A percentile compares a stretch with the other conserved stretches of the same genome.
Conservation (phyloP, 2,329 filamentous ascomycete genomes). For the Talaromyces pinophilus region DNA sequence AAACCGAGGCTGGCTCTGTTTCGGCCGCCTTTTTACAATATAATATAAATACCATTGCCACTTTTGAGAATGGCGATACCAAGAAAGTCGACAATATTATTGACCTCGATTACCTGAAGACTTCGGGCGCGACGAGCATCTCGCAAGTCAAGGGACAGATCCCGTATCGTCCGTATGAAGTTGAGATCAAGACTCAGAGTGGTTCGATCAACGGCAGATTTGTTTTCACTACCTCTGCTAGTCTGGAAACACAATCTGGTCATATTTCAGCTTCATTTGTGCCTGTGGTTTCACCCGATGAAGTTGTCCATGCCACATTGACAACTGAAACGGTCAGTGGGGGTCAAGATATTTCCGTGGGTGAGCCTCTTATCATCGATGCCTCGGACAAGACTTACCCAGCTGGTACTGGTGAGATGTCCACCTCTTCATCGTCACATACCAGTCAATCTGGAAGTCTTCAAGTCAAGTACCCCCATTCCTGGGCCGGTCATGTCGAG, state of each 20-base stretch:
- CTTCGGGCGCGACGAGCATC: background rate
- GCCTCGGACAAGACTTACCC: background rate
- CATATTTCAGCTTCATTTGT: slow-evolving; percentile 23
- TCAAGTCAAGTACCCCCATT: slow-evolving; percentile 31
- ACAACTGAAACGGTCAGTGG: slow-evolving; percentile 25
- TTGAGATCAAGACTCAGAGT: slow-evolving; percentile 32
- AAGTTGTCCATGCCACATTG: slow-evolving; percentile 35
- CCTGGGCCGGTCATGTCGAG: slow-evolving; percentile 36
- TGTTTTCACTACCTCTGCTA: slow-evolving; percentile 51
- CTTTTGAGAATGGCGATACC: slow-evolving; percentile 8
- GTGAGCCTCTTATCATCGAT: slow-evolving; percentile 26
- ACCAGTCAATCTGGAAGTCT: slow-evolving; percentile 29
- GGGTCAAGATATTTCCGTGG: slow-evolving; percentile 26
- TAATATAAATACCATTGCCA: background rate
- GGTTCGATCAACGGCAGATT: slow-evolving; percentile 44
- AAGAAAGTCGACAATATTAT: slow-evolving; percentile 13
- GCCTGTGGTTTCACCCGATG: slow-evolving; percentile 6
- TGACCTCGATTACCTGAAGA: slow-evolving; percentile 10
- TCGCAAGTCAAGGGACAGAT: slow-evolving; percentile 1
- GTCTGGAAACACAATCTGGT: slow-evolving; percentile 51
- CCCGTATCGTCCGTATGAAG: slow-evolving; percentile 30
- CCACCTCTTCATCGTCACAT: slow-evolving; percentile 25
- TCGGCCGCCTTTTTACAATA: slow-evolving; percentile 28
- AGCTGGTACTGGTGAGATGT: background rate
- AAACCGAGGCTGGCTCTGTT: slow-evolving; percentile 32